These are phyloP conservation scores for Dryas alaskensis DNA, from an alignment of 306 rosid species.

Conservation along the genomic window DNA sequence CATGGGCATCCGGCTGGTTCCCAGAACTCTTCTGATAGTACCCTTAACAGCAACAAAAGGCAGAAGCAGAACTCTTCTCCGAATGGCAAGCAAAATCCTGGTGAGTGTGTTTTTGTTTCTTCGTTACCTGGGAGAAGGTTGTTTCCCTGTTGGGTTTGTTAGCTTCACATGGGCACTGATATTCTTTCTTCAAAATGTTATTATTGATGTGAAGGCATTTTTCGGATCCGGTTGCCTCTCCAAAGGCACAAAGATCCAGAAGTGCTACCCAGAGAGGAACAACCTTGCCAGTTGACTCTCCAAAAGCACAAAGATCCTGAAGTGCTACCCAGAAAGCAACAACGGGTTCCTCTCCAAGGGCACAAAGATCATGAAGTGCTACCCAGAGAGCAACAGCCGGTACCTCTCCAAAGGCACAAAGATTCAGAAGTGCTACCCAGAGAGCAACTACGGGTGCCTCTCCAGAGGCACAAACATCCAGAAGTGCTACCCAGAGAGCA, in stretches of 20 bases:
- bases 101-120: conserved; percentile 32
- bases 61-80: conserved; percentile 14
- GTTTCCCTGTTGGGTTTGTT: conserved; percentile 34
- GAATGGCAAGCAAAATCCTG: conserved; percentile 19
- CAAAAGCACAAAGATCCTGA: neutral
- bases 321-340: neutral
- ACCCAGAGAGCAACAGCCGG: neutral
- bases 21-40: conserved; percentile 33
- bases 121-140: conserved; percentile 25
- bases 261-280: conserved; percentile 12
- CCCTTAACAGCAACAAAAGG: conserved; percentile 31
- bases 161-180: conserved; percentile 33
- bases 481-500: neutral
- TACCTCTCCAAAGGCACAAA: conserved; percentile 24
- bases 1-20: conserved; percentile 28
- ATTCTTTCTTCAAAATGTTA: conserved; percentile 27
- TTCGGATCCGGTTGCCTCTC: conserved; percentile 31
- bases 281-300: conserved; percentile 7
- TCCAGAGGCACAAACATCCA: neutral
- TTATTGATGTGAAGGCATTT: conserved; percentile 27
- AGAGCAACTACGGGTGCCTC: neutral
- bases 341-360: neutral
- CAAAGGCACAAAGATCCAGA: conserved; percentile 27
- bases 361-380: neutral
- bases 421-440: conserved; percentile 11